Base-by-base conservation (phyloP, 2,329 filamentous ascomycete genomes). In the Xylariomycetidae sp. region DNA sequence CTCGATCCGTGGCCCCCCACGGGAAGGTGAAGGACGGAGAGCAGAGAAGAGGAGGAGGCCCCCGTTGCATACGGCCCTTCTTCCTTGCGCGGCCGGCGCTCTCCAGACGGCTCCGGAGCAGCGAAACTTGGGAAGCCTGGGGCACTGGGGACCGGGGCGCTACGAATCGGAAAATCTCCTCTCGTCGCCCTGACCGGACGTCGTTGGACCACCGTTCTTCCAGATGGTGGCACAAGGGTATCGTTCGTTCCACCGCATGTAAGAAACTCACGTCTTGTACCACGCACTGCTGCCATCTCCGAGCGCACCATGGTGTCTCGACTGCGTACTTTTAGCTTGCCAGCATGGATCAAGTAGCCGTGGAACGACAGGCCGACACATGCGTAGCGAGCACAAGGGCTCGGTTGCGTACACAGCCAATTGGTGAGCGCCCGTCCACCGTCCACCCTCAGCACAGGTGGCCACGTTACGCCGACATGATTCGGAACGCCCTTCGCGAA, bases 341-440 rank as follows among this genome's bases (percentile, higher is more conserved):
- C n/a, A n/a, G n/a, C n/a, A n/a, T n/a, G n/a, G n/a, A n/a, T n/a
- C n/a, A 23, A 23, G 20, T 12, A 8, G 12, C 20, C 20, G 8
- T 23, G 20, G 8, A 23, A 23, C 8, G 12, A 23, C 8, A 12
- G 20, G 20, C 20, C 20, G 28, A 30, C 32, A 43, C 38, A 48
- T 34, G 30, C 28, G 34, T 40, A 44, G 44, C 48, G 43, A 49
- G 41, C 46, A 46, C 40, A 41, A 37, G 34, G 32, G 40, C 35
- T 54, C 50, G 51, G 49, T 42, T 52, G 50, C 43, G 37, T 43
- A 47, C 44, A 43, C 35, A 43, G 40, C 43, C 51, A 53, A 53
- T 53, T 52, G 49, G 50, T 48, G 37, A 36, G 37, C 33, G 27
- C 40, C 34, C 41, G 17, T 25, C 28, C 27, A 43, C 20, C 26